phyloP scores from a whole-genome alignment of 768 basidiomycete genomes.

The Calocera viscosa region DNA sequence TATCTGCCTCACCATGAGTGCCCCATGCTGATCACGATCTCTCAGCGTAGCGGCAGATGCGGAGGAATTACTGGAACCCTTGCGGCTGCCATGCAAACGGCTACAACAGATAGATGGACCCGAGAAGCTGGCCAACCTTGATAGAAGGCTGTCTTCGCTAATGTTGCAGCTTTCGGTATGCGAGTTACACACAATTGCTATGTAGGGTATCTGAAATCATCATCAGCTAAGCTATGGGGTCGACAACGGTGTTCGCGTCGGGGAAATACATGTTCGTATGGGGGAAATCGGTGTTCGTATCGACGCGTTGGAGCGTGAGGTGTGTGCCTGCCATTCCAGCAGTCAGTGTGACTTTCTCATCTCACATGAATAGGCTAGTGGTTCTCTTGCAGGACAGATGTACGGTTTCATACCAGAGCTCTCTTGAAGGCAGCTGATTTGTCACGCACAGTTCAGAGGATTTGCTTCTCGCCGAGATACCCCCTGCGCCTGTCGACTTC shows the following conservation, averaged over 20 bases:
- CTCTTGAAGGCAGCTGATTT: neutral
- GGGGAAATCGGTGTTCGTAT: no score
- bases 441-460: neutral
- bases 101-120: neutral
- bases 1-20: neutral
- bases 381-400: no score
- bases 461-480: conserved; percentile 21
- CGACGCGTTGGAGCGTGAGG: no score
- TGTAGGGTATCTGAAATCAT: neutral
- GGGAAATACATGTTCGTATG: no score
- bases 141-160: neutral
- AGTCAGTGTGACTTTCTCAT: no score
- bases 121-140: neutral
- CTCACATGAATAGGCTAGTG: no score
- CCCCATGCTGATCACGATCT: neutral
- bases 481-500: conserved; percentile 12
- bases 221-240: neutral
- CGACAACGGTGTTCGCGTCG: neutral
- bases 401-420: neutral
- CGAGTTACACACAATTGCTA: neutral
- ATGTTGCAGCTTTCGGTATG: neutral
- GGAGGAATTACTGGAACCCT: neutral
- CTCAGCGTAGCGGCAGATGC: neutral
- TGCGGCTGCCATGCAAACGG: neutral
- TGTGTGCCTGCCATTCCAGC: no score